phyloP scores from a whole-genome alignment of 2,329 filamentous ascomycete genomes.

The Penicillium nordicum region DNA sequence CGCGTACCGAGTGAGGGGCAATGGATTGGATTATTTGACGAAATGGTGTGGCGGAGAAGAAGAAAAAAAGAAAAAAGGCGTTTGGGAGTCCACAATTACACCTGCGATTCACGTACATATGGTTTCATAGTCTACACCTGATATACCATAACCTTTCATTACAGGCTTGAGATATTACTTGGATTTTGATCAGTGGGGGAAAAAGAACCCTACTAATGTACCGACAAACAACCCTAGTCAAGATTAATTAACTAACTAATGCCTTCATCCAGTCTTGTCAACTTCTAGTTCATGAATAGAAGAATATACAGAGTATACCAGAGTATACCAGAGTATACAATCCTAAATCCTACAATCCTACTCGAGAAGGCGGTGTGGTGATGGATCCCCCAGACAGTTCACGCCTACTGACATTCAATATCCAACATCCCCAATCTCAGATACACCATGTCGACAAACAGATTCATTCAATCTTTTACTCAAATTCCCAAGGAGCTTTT shows the following conservation, averaged over 20 bases:
- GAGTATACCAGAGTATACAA: no score
- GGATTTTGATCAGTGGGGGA: neutral
- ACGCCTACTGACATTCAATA: no score
- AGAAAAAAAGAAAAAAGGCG: constrained; percentile 5
- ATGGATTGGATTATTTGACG: neutral
- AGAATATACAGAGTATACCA: no score
- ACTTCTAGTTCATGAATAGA: no score
- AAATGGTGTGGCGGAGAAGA: neutral
- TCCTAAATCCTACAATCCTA: no score
- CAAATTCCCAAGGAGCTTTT: no score
- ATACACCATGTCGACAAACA: no score
- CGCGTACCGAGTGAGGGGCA: neutral
- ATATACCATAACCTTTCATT: constrained; percentile 2
- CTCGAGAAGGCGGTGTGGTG: constrained; percentile 1
- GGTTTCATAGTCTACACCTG: constrained; percentile 5
- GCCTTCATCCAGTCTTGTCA: no score
- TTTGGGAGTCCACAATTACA: constrained; percentile 13
- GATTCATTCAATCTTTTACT: no score
- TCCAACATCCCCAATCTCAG: no score
- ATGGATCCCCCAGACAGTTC: neutral
- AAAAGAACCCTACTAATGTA: neutral
- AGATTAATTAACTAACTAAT: neutral
- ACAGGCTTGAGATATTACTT: neutral
- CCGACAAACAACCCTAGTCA: neutral
- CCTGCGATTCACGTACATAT: constrained; percentile 7